Evolutionary conservation across 805 yeast genomes (phyloP).

Genomic region (Hanseniaspora mollemarum): DNA sequence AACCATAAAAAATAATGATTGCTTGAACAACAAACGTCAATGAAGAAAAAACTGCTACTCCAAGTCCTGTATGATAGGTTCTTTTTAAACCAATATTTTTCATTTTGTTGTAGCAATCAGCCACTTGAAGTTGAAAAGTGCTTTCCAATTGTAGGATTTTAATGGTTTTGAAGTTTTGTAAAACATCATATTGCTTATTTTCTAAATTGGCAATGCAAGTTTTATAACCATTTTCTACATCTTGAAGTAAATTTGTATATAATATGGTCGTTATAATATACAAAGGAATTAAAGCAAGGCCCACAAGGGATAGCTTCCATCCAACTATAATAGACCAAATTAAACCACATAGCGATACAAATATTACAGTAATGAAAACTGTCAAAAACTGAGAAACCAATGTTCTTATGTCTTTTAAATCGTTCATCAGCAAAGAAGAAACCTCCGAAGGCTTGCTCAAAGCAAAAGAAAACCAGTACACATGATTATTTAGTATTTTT

Average conservation of each 20-base stretch:
- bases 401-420: slow-evolving; percentile 62
- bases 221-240: slow-evolving; percentile 51
- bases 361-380: slow-evolving; percentile 40
- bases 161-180: slow-evolving; percentile 53
- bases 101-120: slow-evolving; percentile 21
- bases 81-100: slow-evolving; percentile 37
- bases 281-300: slow-evolving; percentile 61
- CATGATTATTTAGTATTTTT: slow-evolving; percentile 40
- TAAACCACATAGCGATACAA: slow-evolving; percentile 48
- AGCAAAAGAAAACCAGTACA: slow-evolving; percentile 40
- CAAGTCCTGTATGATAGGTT: slow-evolving; percentile 53
- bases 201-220: slow-evolving; percentile 45
- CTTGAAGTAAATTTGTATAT: slow-evolving; percentile 43
- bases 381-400: slow-evolving; percentile 54
- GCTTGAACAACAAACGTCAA: slow-evolving; percentile 55
- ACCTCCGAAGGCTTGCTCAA: slow-evolving; percentile 40
- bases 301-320: slow-evolving; percentile 80
- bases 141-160: slow-evolving; percentile 42
- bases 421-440: slow-evolving; percentile 64
- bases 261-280: slow-evolving; percentile 41
- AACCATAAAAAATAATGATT: slow-evolving; percentile 66
- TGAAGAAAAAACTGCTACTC: slow-evolving; percentile 47
- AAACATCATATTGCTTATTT: slow-evolving; percentile 39
- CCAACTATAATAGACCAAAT: slow-evolving; percentile 71
- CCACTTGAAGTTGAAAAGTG: slow-evolving; percentile 32